phyloP scores from a whole-genome alignment of 116 monocot genomes.

The Trichopus zeylanicus region DNA sequence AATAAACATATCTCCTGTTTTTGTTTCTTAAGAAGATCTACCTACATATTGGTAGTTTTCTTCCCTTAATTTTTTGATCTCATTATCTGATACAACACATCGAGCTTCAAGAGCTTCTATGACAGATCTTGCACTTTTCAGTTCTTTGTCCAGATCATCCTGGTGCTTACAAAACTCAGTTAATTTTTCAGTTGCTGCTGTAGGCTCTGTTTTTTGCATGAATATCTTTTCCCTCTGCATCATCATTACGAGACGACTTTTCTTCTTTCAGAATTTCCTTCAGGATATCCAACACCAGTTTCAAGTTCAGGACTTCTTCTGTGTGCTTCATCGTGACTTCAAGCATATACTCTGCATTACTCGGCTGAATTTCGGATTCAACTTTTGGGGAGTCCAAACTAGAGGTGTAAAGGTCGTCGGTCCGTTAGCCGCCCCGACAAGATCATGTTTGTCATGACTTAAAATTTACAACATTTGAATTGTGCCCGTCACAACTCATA shows the following conservation, averaged over 20 bases:
- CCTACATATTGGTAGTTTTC: constrained; percentile 14
- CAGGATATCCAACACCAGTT: constrained; percentile 81
- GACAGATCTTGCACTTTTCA: constrained; percentile 47
- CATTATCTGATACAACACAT: constrained; percentile 44
- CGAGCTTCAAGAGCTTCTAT: constrained; percentile 83
- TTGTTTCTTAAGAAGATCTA: constrained; percentile 29
- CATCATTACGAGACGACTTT: constrained; percentile 32
- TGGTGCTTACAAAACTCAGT: constrained; percentile 16
- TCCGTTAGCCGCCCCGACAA: too few relatives aligned
- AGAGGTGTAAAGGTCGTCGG: too few relatives aligned
- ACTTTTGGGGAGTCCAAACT: constrained; percentile 5
- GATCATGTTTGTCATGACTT: too few relatives aligned
- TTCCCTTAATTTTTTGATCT: constrained; percentile 46
- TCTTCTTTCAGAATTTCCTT: constrained; percentile 73
- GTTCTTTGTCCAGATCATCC: constrained; percentile 33
- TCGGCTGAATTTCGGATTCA: constrained; percentile 2
- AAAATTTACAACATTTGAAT: too few relatives aligned
- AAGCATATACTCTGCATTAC: constrained; percentile 3
- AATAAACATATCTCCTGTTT: constrained; percentile 31
- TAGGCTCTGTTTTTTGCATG: constrained; percentile 18
- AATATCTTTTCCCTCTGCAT: constrained; percentile 32
- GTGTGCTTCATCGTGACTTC: constrained; percentile 11
- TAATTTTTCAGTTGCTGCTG: constrained; percentile 17
- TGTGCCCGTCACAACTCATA: too few relatives aligned
- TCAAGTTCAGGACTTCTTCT: constrained; percentile 56